Conservation (phyloP, 306 rosid genomes). For the Rosa persica region DNA sequence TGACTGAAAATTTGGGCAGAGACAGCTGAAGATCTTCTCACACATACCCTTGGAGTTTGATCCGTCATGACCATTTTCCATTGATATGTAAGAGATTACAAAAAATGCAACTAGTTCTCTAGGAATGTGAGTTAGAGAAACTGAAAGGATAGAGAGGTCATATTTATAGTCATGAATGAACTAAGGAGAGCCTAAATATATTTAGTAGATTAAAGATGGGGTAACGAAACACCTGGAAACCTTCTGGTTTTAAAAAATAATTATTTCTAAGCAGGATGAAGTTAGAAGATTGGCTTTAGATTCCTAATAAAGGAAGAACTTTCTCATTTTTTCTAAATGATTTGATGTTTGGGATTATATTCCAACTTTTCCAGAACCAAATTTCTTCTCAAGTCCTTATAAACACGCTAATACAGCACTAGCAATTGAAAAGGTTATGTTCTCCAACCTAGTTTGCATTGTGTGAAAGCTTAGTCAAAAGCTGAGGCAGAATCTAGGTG, state of each 20-base stretch:
- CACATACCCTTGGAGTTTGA: slow-evolving; percentile 12
- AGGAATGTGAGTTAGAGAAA: neutral
- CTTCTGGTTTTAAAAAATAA: neutral
- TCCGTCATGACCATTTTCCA: slow-evolving; percentile 20
- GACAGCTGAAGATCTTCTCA: slow-evolving; percentile 21
- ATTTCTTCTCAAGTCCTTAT: slow-evolving; percentile 8
- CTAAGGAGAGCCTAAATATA: neutral
- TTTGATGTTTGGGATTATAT: slow-evolving; percentile 22
- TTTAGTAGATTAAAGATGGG: neutral
- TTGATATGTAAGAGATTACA: neutral
- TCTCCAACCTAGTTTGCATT: neutral
- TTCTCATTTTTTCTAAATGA: slow-evolving; percentile 3
- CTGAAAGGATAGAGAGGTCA: neutral
- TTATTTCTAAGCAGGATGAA: neutral
- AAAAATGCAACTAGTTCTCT: neutral
- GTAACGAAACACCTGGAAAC: neutral
- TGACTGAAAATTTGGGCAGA: slow-evolving; percentile 11
- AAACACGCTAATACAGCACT: neutral
- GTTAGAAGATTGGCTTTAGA: slow-evolving; percentile 26
- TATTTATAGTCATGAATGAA: slow-evolving; percentile 17
- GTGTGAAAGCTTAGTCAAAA: neutral
- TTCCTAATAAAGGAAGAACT: slow-evolving; percentile 16
- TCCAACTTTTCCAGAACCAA: slow-evolving; percentile 9
- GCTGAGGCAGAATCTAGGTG: slow-evolving; percentile 1
- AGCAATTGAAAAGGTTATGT: neutral